phyloP scores from a whole-genome alignment of 2,329 filamentous ascomycete genomes.

The Plenodomus biglobosus region DNA sequence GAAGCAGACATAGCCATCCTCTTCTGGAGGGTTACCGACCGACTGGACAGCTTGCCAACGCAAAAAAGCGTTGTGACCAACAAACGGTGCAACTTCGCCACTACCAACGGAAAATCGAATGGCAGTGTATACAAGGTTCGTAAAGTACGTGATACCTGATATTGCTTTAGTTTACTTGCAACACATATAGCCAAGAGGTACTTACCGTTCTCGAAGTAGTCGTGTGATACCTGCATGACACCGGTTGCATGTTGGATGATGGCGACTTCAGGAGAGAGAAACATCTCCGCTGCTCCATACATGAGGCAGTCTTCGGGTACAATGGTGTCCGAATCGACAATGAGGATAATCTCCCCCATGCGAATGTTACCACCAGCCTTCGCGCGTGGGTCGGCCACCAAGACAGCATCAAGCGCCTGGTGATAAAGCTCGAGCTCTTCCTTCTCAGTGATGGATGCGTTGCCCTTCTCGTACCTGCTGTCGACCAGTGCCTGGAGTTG shows the following conservation, averaged over 20 bases:
- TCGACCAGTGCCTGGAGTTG: conserved; percentile 57
- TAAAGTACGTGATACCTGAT: conserved; percentile 70
- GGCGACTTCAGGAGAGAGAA: conserved; percentile 73
- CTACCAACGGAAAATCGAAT: conserved; percentile 69
- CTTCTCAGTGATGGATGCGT: conserved; percentile 32
- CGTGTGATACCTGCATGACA: conserved; percentile 70
- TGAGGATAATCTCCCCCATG: conserved; percentile 75
- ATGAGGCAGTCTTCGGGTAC: conserved; percentile 70
- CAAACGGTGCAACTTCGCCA: conserved; percentile 71
- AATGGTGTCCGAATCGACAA: conserved; percentile 48
- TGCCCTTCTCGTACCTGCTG: conserved; percentile 19
- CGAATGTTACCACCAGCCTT: conserved; percentile 82
- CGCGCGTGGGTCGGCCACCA: conserved; percentile 68
- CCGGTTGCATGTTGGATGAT: conserved; percentile 71
- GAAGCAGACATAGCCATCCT: conserved; percentile 63
- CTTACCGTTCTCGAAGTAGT: conserved; percentile 65
- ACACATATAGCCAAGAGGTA: neutral
- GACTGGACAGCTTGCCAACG: conserved; percentile 66
- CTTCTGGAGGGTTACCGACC: conserved; percentile 48
- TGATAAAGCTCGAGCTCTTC: conserved; percentile 35
- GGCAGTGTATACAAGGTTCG: conserved; percentile 71
- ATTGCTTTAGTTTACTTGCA: neutral
- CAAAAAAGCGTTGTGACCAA: conserved; percentile 74
- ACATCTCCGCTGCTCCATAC: conserved; percentile 79
- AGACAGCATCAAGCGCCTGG: conserved; percentile 59